Evolutionary conservation across 139 green algal species (phyloP), one percentile per base, ranked within the genome.

Genomic region (Closterium sp.): DNA sequence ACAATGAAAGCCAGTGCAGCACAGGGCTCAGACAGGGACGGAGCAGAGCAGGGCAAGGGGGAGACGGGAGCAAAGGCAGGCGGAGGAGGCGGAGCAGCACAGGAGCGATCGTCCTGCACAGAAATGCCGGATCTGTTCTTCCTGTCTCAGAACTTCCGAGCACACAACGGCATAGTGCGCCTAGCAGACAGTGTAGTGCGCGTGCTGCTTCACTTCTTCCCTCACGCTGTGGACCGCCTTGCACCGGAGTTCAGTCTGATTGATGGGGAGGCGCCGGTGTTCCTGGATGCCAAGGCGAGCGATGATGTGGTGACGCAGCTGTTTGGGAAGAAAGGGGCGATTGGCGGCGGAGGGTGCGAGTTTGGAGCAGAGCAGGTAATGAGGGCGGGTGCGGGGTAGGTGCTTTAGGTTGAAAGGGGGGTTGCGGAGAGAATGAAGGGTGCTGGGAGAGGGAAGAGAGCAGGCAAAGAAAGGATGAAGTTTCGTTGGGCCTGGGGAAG

Each of bases 311-410:
- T 87, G n/a, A 87, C 84, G n/a, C n/a, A 87, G 21, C 84, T 87
- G 84, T 87, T 87, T 92, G 87, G 91, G 28, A 92, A 91, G 50
- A 89, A 38, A n/a, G 30, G n/a, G 9, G 24, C 21, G 10, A 87
- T 87, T 32, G 88, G 88, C 21, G 45, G 28, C 13, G 90, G 79
- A 0, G 87, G 87, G 27, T 94, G 97, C 19, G 96, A 98, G 88
- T 98, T 98, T 95, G 97, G 97, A 21, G 96, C 96, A 2, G 96
- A 97, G 24, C 91, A 94, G 91, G 89, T 88, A 79, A n/a, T n/a
- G n/a, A n/a, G n/a, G n/a, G n/a, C n/a, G n/a, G n/a, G n/a, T n/a
- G n/a, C n/a, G n/a, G n/a, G n/a, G n/a, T n/a, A 90, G n/a, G 27
- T 4, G 24, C 84, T 92, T 4, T 91, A 70, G n/a, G 21, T 93